phyloP scores from a whole-genome alignment of 2,329 filamentous ascomycete species.

The Knoxdaviesia capensis region DNA sequence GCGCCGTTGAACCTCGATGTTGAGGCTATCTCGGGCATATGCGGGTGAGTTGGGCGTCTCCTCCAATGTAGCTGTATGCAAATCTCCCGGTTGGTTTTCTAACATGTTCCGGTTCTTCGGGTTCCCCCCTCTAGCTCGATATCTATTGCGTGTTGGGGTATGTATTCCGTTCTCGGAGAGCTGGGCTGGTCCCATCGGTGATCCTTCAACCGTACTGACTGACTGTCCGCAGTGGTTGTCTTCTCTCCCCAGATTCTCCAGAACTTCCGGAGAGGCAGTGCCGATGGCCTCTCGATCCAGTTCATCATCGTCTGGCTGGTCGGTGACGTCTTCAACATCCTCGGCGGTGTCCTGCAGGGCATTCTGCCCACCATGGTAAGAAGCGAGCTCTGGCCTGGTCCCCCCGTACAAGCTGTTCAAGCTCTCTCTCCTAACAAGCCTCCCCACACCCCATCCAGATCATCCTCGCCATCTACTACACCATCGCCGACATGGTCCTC shows the following conservation, averaged over 20 bases:
- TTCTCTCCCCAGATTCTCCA: constrained; percentile 95
- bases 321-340: constrained; percentile 91
- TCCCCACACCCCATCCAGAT: constrained; percentile 24
- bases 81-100: constrained; percentile 2
- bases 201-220: too few species aligned
- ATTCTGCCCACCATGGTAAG: constrained; percentile 79
- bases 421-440: too few species aligned
- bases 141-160: constrained; percentile 79
- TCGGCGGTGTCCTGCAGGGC: constrained; percentile 77
- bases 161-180: constrained; percentile 3
- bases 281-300: constrained; percentile 73
- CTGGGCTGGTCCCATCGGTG: neutral
- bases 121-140: constrained; percentile 43
- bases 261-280: constrained; percentile 70
- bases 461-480: constrained; percentile 88
- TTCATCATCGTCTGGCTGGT: constrained; percentile 87
- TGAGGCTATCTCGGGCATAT: constrained; percentile 81
- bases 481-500: constrained; percentile 74
- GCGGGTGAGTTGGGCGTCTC: constrained; percentile 36
- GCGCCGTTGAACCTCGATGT: constrained; percentile 54
- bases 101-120: constrained; percentile 2
- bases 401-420: neutral
- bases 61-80: too few species aligned
- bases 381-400: neutral
- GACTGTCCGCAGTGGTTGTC: constrained; percentile 64